Evolutionary conservation across 2,329 filamentous ascomycete genomes (phyloP).

Genomic region (Trichoderma breve): DNA sequence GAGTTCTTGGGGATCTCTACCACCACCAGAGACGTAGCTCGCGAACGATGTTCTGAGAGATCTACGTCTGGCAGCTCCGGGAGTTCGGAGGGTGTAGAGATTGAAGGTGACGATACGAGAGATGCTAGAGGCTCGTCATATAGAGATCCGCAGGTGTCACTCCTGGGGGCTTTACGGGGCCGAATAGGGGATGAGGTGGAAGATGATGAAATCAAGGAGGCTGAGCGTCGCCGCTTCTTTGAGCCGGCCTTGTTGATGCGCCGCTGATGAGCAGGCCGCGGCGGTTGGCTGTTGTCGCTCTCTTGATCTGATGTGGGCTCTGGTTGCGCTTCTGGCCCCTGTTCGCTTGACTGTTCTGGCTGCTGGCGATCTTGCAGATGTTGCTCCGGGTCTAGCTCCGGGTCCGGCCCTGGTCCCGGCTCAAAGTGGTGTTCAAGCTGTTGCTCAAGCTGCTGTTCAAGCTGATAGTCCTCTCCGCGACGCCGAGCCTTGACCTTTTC

Average conservation of each 20-base stretch:
- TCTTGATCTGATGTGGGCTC: slow-evolving; percentile 13
- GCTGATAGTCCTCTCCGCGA: background rate
- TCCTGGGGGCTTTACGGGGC: slow-evolving; percentile 26
- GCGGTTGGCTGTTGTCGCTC: slow-evolving; percentile 28
- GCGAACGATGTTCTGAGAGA: slow-evolving; percentile 14
- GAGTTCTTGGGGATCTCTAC: slow-evolving; percentile 33
- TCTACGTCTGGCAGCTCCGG: slow-evolving; percentile 22
- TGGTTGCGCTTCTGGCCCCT: slow-evolving; percentile 4
- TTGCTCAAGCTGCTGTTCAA: background rate
- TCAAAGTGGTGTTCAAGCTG: background rate
- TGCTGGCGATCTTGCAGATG: background rate
- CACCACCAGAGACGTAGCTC: slow-evolving; percentile 25
- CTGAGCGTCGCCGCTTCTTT: slow-evolving; percentile 18
- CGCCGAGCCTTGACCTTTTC: slow-evolving; percentile 25
- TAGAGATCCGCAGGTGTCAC: slow-evolving; percentile 25
- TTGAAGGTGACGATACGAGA: slow-evolving; percentile 29
- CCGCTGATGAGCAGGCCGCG: slow-evolving; percentile 31
- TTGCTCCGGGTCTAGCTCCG: background rate
- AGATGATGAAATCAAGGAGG: background rate
- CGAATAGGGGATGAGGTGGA: slow-evolving; percentile 11
- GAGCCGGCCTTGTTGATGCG: slow-evolving; percentile 23
- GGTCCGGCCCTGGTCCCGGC: background rate
- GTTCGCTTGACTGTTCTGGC: background rate
- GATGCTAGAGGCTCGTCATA: slow-evolving; percentile 34
- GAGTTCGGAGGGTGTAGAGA: slow-evolving; percentile 25